These are phyloP conservation scores for Peniophora sp. DNA, from an alignment of 1,284 basidiomycete species.

Conservation along the genomic window DNA sequence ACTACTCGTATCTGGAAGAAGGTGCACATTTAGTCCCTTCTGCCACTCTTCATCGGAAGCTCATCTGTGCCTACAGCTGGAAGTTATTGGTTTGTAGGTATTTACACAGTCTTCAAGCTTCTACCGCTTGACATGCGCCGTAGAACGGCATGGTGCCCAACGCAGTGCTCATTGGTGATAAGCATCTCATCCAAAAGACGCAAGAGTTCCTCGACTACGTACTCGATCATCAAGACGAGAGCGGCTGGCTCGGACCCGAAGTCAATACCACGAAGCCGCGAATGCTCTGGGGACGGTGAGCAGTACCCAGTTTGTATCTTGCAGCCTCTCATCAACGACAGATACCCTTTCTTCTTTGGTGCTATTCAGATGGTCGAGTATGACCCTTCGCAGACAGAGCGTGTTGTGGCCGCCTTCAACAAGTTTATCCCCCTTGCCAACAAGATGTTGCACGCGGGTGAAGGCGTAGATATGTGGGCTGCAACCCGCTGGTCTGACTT, in stretches of 20 bases:
- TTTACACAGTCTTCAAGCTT: neutral
- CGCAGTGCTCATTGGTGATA: conserved; percentile 36
- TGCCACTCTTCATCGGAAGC: neutral
- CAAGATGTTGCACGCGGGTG: conserved; percentile 41
- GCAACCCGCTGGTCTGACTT: conserved; percentile 53
- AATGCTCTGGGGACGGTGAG: conserved; percentile 46
- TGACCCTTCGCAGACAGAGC: conserved; percentile 32
- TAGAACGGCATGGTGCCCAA: conserved; percentile 50
- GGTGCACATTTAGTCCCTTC: conserved; percentile 27
- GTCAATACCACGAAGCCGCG: conserved; percentile 45
- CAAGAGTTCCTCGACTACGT: conserved; percentile 47
- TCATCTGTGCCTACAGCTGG: conserved; percentile 28
- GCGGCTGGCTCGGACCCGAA: conserved; percentile 52
- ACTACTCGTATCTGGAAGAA: conserved; percentile 49
- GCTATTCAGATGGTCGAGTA: conserved; percentile 46
- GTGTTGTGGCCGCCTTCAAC: conserved; percentile 39
- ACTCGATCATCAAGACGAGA: conserved; percentile 42
- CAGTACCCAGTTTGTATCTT: conserved; percentile 1
- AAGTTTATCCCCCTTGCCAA: conserved; percentile 49
- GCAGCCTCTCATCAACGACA: conserved; percentile 11
- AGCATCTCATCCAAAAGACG: conserved; percentile 38
- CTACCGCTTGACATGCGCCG: neutral
- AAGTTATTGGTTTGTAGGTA: conserved; percentile 53
- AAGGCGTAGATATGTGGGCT: conserved; percentile 46
- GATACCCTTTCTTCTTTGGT: conserved; percentile 52